phyloP scores from a whole-genome alignment of 345 rosid genomes.

The Trapa bicornis region DNA sequence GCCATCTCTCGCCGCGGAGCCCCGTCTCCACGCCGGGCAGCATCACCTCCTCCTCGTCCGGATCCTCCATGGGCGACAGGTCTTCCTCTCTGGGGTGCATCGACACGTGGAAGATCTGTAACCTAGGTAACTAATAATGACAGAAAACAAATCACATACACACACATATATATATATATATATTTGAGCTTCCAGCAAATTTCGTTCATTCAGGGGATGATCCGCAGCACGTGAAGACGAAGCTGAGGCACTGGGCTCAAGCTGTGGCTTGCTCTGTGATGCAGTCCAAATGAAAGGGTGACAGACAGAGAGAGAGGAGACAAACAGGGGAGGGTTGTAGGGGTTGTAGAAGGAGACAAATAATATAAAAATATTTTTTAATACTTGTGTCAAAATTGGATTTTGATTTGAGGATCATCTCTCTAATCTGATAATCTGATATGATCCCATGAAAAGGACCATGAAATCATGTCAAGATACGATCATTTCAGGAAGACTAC shows the following conservation, averaged over 20 bases:
- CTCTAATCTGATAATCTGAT: too few species aligned
- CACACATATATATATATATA: too few species aligned
- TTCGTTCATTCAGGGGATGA: constrained; percentile 17
- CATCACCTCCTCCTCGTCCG: constrained; percentile 2
- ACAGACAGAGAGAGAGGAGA: too few species aligned
- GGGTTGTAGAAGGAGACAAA: neutral
- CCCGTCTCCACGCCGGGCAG: constrained; percentile 28
- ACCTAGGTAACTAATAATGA: constrained; percentile 19
- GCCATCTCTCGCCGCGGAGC: constrained; percentile 26
- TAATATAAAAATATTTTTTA: too few species aligned
- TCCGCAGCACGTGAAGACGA: constrained; percentile 36
- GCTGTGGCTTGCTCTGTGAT: constrained; percentile 40
- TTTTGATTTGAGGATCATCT: too few species aligned
- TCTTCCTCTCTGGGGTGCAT: constrained; percentile 27
- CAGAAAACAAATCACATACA: too few species aligned
- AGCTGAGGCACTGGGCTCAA: constrained; percentile 46
- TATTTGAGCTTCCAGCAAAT: too few species aligned
- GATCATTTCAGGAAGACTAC: too few species aligned
- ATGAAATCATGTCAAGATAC: too few species aligned
- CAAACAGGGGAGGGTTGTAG: neutral
- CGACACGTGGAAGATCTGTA: constrained; percentile 40
- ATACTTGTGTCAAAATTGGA: too few species aligned
- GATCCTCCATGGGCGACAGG: constrained; percentile 10
- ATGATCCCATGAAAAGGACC: too few species aligned
- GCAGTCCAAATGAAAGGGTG: constrained; percentile 7